Evolutionary conservation across 1,284 basidiomycete genomes (phyloP), one percentile per base, ranked within the genome.

Genomic region (Butyriboletus appendiculatus): DNA sequence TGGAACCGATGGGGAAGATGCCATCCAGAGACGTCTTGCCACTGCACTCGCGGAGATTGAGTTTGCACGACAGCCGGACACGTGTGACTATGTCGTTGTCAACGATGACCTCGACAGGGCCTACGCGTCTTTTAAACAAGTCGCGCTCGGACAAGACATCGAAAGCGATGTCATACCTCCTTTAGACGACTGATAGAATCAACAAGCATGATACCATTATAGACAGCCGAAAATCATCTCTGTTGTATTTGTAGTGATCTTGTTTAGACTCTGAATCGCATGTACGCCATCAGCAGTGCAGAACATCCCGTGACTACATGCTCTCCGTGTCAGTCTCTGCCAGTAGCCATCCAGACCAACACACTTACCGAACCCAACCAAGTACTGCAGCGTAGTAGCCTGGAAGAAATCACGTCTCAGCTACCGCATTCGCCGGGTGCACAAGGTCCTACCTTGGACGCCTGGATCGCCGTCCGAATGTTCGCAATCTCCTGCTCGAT

Each of bases 401-500:
- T 91, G 57, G 4, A 32, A 26, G 41, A 6, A 20, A 20, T 10
- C 15, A 11, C 1, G n/a, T 42, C 24, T 63, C 55, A 62, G 43
- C 8, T n/a, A 40, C 37, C 9, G 40, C 32, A 16, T 20, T 5
- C 30, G 52, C 39, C 9, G 33, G 40, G 42, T 1, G 24, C 14
- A 50, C 33, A 9, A n/a, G 2, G 47, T 59, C 75, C 46, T 56
- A 82, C 94, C 81, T 98, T 98, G 52, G 92, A 92, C 24, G 92
- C 89, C 70, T 98, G 94, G 50, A 98, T 97, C 45, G 90, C 82
- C 2, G 96, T 97, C 46, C 94, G 77, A 49, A 98, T 72, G 6
- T 87, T 86, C 3, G 95, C 94, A 67, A 98, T 98, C 75, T 98
- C 96, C 67, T 92, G 91, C 75, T 99, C 96, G 64, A 99, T 98